phyloP scores from a whole-genome alignment of 805 yeast species.

The Kluyveromyces siamensis region DNA sequence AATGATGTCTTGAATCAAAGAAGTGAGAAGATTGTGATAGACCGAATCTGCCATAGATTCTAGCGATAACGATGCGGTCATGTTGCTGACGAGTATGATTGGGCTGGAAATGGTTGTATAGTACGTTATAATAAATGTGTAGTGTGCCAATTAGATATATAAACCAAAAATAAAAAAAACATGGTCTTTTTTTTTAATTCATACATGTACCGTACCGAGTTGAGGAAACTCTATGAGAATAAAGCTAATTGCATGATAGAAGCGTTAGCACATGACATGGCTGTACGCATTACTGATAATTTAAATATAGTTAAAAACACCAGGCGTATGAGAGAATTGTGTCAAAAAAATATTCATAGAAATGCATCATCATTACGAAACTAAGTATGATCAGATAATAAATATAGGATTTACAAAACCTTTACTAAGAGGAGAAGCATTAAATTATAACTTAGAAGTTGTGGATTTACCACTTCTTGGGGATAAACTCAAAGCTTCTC shows the following conservation, averaged over 20 bases:
- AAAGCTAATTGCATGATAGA: no score
- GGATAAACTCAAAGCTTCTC: conserved; percentile 35
- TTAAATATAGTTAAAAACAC: not conserved
- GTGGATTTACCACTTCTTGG: conserved; percentile 3
- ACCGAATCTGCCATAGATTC: conserved; percentile 18
- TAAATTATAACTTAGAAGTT: conserved; percentile 9
- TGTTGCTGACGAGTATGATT: not conserved
- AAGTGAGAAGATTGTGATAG: conserved; percentile 19
- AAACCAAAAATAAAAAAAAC: no score
- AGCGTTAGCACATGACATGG: no score
- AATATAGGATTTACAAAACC: conserved; percentile 1
- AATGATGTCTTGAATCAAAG: conserved; percentile 26
- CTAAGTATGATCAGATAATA: conserved; percentile 1
- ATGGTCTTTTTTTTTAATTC: no score
- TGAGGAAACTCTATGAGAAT: no score
- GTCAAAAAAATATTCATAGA: not conserved
- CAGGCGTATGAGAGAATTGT: not conserved
- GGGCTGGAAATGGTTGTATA: no score
- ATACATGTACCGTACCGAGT: no score
- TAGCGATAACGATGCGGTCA: conserved; percentile 9
- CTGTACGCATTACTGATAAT: no score
- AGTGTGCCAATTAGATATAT: no score
- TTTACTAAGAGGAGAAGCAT: not conserved
- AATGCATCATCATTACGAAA: conserved; percentile 5
- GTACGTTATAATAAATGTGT: no score